These are phyloP conservation scores for Ganoderma resinaceum DNA, from an alignment of 1,284 basidiomycete genomes.

Conservation along the genomic window DNA sequence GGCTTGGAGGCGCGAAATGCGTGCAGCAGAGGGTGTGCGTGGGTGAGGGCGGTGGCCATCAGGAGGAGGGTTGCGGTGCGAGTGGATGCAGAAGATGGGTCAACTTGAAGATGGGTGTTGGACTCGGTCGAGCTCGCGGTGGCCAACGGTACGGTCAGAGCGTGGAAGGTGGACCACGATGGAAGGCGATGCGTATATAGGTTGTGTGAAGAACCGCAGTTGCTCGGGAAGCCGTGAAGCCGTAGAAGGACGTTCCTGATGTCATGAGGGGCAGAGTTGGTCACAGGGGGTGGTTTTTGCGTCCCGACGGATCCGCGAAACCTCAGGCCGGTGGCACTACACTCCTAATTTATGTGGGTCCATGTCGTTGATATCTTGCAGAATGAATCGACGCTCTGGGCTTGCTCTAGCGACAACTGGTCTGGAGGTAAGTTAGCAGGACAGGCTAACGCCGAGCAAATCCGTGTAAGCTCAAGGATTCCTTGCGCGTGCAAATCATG, in stretches of 20 bases:
- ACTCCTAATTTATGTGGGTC: neutral
- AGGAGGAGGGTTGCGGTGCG: neutral
- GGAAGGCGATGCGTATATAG: neutral
- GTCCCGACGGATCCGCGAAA: neutral
- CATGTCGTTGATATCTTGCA: neutral
- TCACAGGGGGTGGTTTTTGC: neutral
- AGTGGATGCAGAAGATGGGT: too few species aligned
- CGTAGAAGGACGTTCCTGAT: neutral
- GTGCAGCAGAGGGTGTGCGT: slow-evolving; percentile 38
- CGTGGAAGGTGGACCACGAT: neutral
- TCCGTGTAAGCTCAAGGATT: neutral
- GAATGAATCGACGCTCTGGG: neutral
- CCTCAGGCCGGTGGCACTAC: neutral
- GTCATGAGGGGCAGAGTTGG: neutral
- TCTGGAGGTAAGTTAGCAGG: neutral
- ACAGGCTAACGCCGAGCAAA: neutral
- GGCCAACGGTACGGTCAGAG: neutral
- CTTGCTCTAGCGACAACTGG: neutral
- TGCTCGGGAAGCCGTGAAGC: neutral
- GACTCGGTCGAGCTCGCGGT: neutral
- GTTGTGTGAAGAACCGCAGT: neutral
- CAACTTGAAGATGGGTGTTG: neutral
- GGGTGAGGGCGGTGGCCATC: neutral
- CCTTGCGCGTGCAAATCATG: neutral
- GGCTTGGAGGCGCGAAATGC: slow-evolving; percentile 41